phyloP scores from a whole-genome alignment of 805 yeast species.

The Metschnikowia gelsemii region DNA sequence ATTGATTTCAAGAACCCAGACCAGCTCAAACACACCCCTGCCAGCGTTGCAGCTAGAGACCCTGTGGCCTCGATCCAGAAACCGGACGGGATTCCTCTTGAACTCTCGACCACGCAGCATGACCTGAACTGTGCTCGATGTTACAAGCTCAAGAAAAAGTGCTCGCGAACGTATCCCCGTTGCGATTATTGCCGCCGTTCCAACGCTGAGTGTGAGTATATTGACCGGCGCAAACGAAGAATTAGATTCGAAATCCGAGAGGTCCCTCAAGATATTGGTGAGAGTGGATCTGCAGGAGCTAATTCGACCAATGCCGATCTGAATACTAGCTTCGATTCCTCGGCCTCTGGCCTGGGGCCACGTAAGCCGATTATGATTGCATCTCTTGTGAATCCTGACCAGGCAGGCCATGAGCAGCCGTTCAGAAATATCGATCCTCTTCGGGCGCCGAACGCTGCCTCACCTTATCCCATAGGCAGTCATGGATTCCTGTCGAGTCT shows the following conservation, averaged over 20 bases:
- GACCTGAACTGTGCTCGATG: slow-evolving; percentile 41
- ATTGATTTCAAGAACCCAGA: slow-evolving; percentile 13
- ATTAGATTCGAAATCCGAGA: slow-evolving; percentile 11
- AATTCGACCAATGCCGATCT: no score
- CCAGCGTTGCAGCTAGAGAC: slow-evolving; percentile 3
- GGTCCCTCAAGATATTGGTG: neutral
- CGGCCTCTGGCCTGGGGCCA: neutral
- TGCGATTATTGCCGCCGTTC: slow-evolving; percentile 40
- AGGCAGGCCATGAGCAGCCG: slow-evolving; percentile 8
- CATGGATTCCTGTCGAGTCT: neutral
- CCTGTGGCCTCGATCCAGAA: slow-evolving; percentile 7
- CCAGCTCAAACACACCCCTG: slow-evolving; percentile 6
- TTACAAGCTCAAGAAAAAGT: slow-evolving; percentile 43
- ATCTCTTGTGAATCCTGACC: slow-evolving; percentile 15
- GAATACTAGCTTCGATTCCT: no score
- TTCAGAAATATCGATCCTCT: slow-evolving; percentile 20
- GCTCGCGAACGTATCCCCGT: slow-evolving; percentile 38
- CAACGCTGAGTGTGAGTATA: slow-evolving; percentile 38
- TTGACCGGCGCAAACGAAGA: slow-evolving; percentile 31
- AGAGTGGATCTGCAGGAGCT: neutral
- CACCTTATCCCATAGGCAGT: no score
- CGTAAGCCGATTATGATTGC: slow-evolving; percentile 13
- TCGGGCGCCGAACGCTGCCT: neutral
- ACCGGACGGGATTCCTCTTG: slow-evolving; percentile 9
- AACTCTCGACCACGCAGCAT: slow-evolving; percentile 28